Evolutionary conservation across 331 rosid species (phyloP).

Genomic region (Prunus yedoensis): DNA sequence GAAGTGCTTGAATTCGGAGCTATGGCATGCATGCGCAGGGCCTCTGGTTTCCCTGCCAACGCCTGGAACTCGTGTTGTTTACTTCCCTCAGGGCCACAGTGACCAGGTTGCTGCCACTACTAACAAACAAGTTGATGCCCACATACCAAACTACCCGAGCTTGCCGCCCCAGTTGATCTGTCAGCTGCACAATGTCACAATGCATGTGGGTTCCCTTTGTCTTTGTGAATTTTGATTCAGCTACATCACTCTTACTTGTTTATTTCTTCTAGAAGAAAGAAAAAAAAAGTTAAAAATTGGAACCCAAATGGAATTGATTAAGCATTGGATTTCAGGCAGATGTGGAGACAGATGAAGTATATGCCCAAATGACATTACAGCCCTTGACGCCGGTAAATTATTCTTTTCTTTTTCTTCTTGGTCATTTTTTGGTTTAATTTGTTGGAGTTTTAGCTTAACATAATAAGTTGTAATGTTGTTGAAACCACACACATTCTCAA

Average conservation of each 20-base stretch:
- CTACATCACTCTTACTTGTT: not conserved
- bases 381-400: slow-evolving; percentile 63
- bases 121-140: slow-evolving; percentile 79
- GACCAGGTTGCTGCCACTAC: slow-evolving; percentile 97
- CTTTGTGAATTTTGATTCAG: not conserved
- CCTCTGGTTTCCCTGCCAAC: slow-evolving; percentile 86
- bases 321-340: slow-evolving; percentile 75
- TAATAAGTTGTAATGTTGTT: not conserved
- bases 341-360: slow-evolving; percentile 91
- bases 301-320: slow-evolving; percentile 12
- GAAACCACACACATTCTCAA: not conserved
- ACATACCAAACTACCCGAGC: slow-evolving; percentile 80
- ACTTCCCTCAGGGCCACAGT: slow-evolving; percentile 94
- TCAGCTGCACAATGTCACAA: slow-evolving; percentile 83
- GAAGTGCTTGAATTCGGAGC: slow-evolving; percentile 91
- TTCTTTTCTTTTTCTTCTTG: slow-evolving; percentile 13
- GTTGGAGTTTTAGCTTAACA: not conserved
- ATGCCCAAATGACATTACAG: slow-evolving; percentile 88
- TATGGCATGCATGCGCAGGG: slow-evolving; percentile 97
- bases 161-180: slow-evolving; percentile 86
- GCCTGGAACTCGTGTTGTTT: slow-evolving; percentile 76
- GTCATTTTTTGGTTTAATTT: not conserved
- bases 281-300: not conserved
- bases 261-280: not conserved
- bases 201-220: slow-evolving; percentile 65